phyloP scores from a whole-genome alignment of 208 protist genomes.

The Wallacemonas sp. region DNA sequence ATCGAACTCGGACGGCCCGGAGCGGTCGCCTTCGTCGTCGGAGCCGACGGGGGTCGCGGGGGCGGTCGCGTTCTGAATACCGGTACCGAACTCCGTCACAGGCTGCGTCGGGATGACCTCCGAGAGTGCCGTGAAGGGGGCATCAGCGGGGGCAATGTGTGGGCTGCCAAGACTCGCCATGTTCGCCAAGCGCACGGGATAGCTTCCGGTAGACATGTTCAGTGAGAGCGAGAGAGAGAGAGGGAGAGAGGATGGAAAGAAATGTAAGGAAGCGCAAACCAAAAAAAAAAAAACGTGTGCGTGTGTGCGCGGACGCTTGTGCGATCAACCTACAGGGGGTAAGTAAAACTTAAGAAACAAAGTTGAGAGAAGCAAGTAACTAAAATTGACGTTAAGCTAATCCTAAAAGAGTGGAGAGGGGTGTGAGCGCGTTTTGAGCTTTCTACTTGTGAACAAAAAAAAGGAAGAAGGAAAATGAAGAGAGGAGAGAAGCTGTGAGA shows the following conservation, averaged over 20 bases:
- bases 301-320: background rate
- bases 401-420: too few relatives aligned
- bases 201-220: conserved; percentile 14
- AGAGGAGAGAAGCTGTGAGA: background rate
- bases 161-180: conserved; percentile 38
- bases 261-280: too few relatives aligned
- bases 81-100: conserved; percentile 59
- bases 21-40: conserved; percentile 18
- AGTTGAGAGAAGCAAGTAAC: too few relatives aligned
- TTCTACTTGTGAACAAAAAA: background rate
- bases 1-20: conserved; percentile 59
- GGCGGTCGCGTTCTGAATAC: conserved; percentile 26
- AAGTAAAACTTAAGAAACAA: too few relatives aligned
- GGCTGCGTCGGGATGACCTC: conserved; percentile 24
- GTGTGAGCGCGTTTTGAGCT: background rate
- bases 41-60: conserved; percentile 15
- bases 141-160: conserved; percentile 13
- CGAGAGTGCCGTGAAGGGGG: background rate
- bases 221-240: too few relatives aligned
- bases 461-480: background rate
- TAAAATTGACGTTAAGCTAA: too few relatives aligned
- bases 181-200: conserved; percentile 38
- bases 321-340: too few relatives aligned
- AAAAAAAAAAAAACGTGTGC: too few relatives aligned
- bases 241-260: too few relatives aligned